Percentiles rank a stretch among this genome's conserved stretches.
phyloP scores from a whole-genome alignment of 2,329 filamentous ascomycete genomes.

The Colletotrichum liriopes region DNA sequence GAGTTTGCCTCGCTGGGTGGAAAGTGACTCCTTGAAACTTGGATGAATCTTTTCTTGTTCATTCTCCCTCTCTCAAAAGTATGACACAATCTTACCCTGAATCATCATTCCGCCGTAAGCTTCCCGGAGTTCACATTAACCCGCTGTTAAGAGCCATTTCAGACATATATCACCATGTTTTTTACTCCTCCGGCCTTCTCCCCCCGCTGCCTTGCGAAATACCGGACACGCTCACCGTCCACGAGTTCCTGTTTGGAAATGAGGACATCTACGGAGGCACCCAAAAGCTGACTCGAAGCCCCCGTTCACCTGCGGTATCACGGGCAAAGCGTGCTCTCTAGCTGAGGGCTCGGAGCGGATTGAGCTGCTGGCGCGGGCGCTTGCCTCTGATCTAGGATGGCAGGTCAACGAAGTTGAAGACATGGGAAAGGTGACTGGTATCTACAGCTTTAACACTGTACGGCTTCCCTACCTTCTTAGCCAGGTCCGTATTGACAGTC shows the following conservation, averaged over 20 bases:
- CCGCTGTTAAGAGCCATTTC: too few species aligned
- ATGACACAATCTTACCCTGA: too few species aligned
- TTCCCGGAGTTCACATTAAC: too few species aligned
- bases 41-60: too few species aligned
- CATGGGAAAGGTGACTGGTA: conserved; percentile 82
- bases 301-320: conserved; percentile 81
- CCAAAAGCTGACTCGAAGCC: conserved; percentile 72
- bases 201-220: too few species aligned
- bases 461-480: conserved; percentile 15
- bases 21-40: too few species aligned
- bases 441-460: conserved; percentile 81
- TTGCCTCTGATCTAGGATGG: conserved; percentile 74
- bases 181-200: too few species aligned
- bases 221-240: conserved; percentile 77
- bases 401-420: conserved; percentile 78
- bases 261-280: conserved; percentile 73
- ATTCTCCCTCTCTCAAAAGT: too few species aligned
- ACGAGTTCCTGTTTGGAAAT: conserved; percentile 77
- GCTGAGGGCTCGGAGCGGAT: conserved; percentile 68
- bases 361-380: conserved; percentile 70
- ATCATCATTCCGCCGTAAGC: too few species aligned
- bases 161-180: too few species aligned
- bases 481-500: conserved; percentile 63
- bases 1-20: too few species aligned
- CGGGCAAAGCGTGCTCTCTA: conserved; percentile 71